Evolutionary conservation across 1,284 basidiomycete genomes (phyloP), one percentile per base, ranked within the genome.

Genomic region (Coniferiporia sulphurascens): DNA sequence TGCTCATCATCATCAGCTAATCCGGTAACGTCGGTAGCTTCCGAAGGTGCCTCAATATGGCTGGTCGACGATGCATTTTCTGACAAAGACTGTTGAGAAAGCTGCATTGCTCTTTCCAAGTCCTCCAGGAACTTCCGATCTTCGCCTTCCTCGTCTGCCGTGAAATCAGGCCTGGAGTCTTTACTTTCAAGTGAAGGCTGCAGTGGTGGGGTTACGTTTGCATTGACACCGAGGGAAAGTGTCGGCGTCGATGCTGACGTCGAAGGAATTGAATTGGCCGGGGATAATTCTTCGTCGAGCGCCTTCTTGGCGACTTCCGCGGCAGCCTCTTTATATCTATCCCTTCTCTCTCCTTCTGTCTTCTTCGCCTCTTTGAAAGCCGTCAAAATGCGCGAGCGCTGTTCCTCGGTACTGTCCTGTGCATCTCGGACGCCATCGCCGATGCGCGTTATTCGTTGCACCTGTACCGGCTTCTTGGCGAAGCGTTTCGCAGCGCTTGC

Each of bases 361-460:
- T 60, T 56, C 58, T 72, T 72, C 19, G 73, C 66, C 6, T 71
- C 70, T 21, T 74, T 68, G 67, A 80, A 83, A 27, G 62, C 65
- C 38, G 66, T 63, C n/a, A 80, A 55, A 9, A 83, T 70, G 4
- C 63, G 63, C 1, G 65, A 55, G 21, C 73, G 70, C 60, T 80
- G 70, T 2, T 65, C 63, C 17, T 64, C 62, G 1, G 70, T 70
- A 65, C 73, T 73, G 15, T 62, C 53, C 53, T 66, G 65, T 5
- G 73, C 71, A 0, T 73, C 77, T 54, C 72, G 67, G 2, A 70
- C 48, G 0, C 79, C 78, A 59, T 79, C 73, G 4, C 67, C 65
- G 8, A 76, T 68, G 10, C 77, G 70, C 4, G 74, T 73, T 19
- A 64, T 63, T 17, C 72, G 70, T 41, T 72, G 71, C 17, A 69